phyloP scores from a whole-genome alignment of 1,139 yeast genomes.

The Wickerhamomyces sp. region DNA sequence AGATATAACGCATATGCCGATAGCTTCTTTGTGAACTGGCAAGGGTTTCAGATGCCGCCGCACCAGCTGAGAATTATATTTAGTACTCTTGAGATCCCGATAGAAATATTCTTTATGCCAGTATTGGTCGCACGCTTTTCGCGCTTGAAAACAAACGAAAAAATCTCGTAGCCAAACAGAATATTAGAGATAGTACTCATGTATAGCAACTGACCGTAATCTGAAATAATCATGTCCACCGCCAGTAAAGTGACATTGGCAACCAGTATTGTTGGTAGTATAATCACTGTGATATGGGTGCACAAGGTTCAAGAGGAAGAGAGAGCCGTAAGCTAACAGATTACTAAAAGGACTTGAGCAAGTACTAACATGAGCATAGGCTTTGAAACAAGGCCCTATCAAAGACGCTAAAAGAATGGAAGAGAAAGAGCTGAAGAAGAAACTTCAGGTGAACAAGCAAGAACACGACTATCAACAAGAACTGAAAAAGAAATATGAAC shows the following conservation, averaged over 20 bases:
- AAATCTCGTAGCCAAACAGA: too few species aligned
- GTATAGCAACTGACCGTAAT: too few species aligned
- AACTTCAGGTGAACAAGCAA: conserved; percentile 47
- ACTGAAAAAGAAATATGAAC: conserved; percentile 56
- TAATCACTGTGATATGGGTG: conserved; percentile 57
- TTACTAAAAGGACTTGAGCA: not conserved
- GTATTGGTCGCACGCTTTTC: too few species aligned
- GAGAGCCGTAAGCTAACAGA: conserved; percentile 34
- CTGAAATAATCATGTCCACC: conserved; percentile 69
- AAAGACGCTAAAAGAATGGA: conserved; percentile 56
- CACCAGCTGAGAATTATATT: too few species aligned
- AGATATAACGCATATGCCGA: too few species aligned
- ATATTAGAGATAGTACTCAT: too few species aligned
- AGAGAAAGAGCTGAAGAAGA: conserved; percentile 28
- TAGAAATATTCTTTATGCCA: too few species aligned
- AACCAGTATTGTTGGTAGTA: conserved; percentile 50
- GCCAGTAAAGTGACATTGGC: conserved; percentile 70
- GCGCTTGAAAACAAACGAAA: too few species aligned
- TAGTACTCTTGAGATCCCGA: too few species aligned
- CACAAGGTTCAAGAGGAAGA: conserved; percentile 64
- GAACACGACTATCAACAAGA: conserved; percentile 76
- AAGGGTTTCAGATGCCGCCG: too few species aligned
- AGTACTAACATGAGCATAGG: conserved; percentile 22
- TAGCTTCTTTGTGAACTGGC: too few species aligned
- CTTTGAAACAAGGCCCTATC: conserved; percentile 74